Conservation (phyloP, 108 stramenopile species). For the Parietichytrium sp. region DNA sequence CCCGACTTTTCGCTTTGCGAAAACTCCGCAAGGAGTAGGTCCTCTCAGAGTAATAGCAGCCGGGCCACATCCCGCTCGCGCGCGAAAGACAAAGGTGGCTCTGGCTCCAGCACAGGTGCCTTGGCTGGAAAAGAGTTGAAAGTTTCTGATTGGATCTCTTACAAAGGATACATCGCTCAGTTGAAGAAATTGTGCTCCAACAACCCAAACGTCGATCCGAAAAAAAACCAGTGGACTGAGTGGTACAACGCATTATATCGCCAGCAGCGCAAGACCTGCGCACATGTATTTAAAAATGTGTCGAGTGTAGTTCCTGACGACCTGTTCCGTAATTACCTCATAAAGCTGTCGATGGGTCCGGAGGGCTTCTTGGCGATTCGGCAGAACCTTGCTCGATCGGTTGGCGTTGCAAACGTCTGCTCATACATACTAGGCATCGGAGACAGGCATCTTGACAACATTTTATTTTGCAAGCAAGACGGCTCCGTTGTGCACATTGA, state of each 20-base stretch:
- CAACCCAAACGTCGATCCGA: too few species aligned
- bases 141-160: too few species aligned
- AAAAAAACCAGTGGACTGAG: too few species aligned
- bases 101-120: too few species aligned
- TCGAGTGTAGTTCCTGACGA: background rate
- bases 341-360: background rate
- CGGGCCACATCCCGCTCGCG: too few species aligned
- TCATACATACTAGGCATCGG: constrained; percentile 63
- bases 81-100: too few species aligned
- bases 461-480: constrained; percentile 49
- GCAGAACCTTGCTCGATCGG: constrained; percentile 50
- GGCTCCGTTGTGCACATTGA: constrained; percentile 61
- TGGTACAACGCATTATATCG: too few species aligned
- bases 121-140: too few species aligned
- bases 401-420: constrained; percentile 48
- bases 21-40: too few species aligned
- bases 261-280: background rate
- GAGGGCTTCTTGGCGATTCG: constrained; percentile 46
- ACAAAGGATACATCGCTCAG: too few species aligned
- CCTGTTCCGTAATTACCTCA: background rate
- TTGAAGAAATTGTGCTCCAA: too few species aligned
- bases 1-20: background rate
- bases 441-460: constrained; percentile 63
- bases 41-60: too few species aligned
- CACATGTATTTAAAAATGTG: background rate